phyloP scores from a whole-genome alignment of 192 early-diverging fungal genomes.

The Chytriomyces confervae region DNA sequence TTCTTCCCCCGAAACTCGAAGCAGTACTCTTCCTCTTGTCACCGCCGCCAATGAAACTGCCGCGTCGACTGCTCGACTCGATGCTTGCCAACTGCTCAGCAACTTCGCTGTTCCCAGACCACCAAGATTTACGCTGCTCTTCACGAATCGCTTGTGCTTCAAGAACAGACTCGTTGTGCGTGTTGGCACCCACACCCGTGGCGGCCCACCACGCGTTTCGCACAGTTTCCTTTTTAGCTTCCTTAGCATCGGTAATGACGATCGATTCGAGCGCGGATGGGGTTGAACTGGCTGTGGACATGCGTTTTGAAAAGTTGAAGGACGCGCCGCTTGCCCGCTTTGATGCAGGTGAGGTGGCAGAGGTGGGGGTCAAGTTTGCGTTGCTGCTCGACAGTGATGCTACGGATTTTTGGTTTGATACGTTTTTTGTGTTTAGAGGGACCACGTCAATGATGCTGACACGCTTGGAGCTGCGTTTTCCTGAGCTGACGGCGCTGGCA shows the following conservation, averaged over 20 bases:
- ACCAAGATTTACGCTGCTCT: constrained; percentile 6
- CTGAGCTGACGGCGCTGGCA: background rate
- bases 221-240: constrained; percentile 23
- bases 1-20: background rate
- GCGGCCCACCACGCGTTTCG: constrained; percentile 22
- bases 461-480: background rate
- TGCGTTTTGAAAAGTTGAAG: background rate
- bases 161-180: background rate
- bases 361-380: background rate
- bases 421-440: background rate
- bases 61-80: background rate
- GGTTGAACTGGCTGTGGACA: constrained; percentile 1
- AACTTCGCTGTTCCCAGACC: background rate
- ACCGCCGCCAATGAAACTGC: constrained; percentile 2
- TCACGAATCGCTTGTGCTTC: constrained; percentile 11
- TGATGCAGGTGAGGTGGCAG: background rate
- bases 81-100: background rate
- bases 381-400: background rate
- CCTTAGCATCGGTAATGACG: constrained; percentile 5
- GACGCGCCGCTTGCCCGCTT: background rate
- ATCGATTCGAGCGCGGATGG: background rate
- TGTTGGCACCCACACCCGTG: constrained; percentile 9
- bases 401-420: background rate
- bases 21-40: constrained; percentile 25
- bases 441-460: background rate